These are phyloP conservation scores for Fusarium begoniae DNA, from an alignment of 2,329 filamentous ascomycete genomes.

Conservation along the genomic window DNA sequence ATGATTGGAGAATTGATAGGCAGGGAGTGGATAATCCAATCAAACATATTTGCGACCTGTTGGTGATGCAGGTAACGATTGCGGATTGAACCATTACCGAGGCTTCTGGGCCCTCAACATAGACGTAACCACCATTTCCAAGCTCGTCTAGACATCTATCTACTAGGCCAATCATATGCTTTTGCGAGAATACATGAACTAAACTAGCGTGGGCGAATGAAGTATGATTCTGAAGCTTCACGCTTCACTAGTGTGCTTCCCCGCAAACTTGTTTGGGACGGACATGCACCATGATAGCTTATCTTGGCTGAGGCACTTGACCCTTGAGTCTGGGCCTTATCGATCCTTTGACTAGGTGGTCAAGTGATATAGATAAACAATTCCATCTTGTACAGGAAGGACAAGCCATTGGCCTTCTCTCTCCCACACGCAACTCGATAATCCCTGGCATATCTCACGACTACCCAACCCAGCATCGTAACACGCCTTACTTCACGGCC, in stretches of 20 bases:
- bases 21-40: not conserved
- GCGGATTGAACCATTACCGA: not conserved
- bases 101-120: not conserved
- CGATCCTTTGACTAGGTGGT: accelerated
- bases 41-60: not conserved
- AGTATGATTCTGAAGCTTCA: not conserved
- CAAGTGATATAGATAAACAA: not conserved
- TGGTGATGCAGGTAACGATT: not conserved
- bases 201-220: not conserved
- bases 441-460: too few species aligned
- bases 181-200: not conserved
- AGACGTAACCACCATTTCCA: not conserved
- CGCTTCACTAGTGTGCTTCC: not conserved
- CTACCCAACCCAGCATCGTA: not conserved
- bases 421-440: not conserved
- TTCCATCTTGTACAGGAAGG: accelerated
- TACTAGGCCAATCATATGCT: not conserved
- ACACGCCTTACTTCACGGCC: too few species aligned
- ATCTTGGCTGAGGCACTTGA: not conserved
- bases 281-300: not conserved
- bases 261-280: not conserved
- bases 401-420: not conserved
- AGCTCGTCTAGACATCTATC: not conserved
- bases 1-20: not conserved
- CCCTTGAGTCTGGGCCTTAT: not conserved